Base-by-base conservation (phyloP, 2,329 filamentous ascomycete species). In the Ophiocordyceps camponoti-leonardi region DNA sequence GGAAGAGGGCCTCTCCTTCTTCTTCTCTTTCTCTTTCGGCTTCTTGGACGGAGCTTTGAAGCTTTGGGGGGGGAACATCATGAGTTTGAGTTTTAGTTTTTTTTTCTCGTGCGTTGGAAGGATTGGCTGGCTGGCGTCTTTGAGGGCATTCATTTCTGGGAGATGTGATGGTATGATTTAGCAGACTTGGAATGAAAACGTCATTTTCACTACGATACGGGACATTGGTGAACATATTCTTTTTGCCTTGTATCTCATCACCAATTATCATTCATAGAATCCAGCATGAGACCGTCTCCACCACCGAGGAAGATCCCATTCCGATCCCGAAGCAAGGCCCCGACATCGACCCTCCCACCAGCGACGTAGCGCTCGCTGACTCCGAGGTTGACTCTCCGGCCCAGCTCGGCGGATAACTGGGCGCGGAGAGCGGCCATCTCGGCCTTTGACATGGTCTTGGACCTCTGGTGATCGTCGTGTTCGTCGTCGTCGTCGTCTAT, bases 341-440 rank as follows among this genome's bases (percentile, higher is more conserved):
- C 81, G 6, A 94, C 70, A 64, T 95, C 83, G n/a, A 94, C 76
- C n/a, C 75, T 69, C 0, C 86, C 85, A n/a, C 77, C 75, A 0
- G 86, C 85, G 49, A 95, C 68, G 61, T 95, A 96, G 55, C 73
- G 75, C 65, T 88, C 86, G 56, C 85, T 94, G 23, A 94, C 85
- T 7, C 90, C 88, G 16, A 86, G 72, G 56, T 95, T 95, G 46
- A 95, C 75, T 48, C 85, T 74, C 61, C 81, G 75, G 4, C 69
- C 68, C 56, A 96, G 61, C 53, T 93, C 61, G 41, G 75, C 71
- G 54, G 75, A 81, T 54, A 96, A 61, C 63, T 93, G 79, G 0
- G 78, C 83, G 52, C 77, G 75, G 59, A 92, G 61, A 0, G 68
- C 73, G 2, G 70, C 77, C 54, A 93, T 61, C 60, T 95, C 85